These are phyloP conservation scores for Coniochaeta sp. DNA, from an alignment of 2,329 filamentous ascomycete species.

Conservation along the genomic window DNA sequence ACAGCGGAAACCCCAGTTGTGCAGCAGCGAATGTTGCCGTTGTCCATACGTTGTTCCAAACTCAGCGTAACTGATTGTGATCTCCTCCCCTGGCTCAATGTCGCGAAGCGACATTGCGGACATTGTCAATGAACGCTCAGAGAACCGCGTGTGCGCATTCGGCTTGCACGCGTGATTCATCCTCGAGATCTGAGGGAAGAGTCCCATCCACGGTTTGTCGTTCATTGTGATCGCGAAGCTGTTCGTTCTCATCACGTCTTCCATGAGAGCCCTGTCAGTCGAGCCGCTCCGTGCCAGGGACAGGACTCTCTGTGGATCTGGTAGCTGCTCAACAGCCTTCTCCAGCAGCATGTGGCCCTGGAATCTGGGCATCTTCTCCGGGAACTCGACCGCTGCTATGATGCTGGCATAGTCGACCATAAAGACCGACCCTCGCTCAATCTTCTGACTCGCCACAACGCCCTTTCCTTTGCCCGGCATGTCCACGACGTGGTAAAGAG, in stretches of 20 bases:
- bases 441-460: conserved; percentile 22
- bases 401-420: conserved; percentile 26
- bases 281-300: conserved; percentile 6
- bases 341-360: conserved; percentile 14
- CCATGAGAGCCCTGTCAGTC: conserved; percentile 6
- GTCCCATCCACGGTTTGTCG: conserved; percentile 8
- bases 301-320: conserved; percentile 3
- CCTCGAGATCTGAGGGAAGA: conserved; percentile 18
- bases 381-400: conserved; percentile 10
- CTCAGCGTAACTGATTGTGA: conserved; percentile 19
- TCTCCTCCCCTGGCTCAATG: conserved; percentile 21
- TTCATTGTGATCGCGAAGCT: conserved; percentile 10
- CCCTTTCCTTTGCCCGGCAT: conserved; percentile 25
- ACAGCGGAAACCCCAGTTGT: conserved; percentile 20
- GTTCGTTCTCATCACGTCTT: conserved; percentile 14
- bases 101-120: conserved; percentile 18
- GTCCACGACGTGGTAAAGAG: conserved; percentile 18
- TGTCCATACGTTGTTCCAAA: conserved; percentile 11
- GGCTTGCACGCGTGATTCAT: conserved; percentile 20
- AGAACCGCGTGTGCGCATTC: conserved; percentile 16
- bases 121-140: conserved; percentile 12
- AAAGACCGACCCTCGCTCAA: conserved; percentile 23
- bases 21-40: conserved; percentile 11
- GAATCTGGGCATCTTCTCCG: conserved; percentile 10
- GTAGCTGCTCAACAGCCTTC: conserved; percentile 11